A percentile compares a stretch with the other conserved stretches of the same genome.
These are phyloP conservation scores for Rhizoclosmatium globosum DNA, from an alignment of 192 early-diverging fungal species.

Conservation along the genomic window DNA sequence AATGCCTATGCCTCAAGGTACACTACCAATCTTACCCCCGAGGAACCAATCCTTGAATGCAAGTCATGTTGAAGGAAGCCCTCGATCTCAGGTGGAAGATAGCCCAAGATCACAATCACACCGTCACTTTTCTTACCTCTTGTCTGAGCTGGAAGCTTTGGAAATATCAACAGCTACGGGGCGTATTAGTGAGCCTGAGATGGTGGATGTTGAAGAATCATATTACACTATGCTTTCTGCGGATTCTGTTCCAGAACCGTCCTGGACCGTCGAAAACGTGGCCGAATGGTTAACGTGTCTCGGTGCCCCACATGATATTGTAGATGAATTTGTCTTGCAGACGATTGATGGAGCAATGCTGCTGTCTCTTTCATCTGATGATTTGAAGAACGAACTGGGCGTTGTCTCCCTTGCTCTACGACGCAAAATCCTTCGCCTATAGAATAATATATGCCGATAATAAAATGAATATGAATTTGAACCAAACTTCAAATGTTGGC, in stretches of 20 bases:
- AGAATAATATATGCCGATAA: too few species aligned
- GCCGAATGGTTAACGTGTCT: not conserved
- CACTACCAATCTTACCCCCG: too few species aligned
- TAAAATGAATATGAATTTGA: too few species aligned
- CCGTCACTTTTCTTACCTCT: too few species aligned
- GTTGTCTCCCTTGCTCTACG: not conserved
- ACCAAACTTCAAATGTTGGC: too few species aligned
- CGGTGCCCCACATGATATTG: not conserved
- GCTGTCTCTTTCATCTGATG: not conserved
- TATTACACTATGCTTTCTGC: not conserved
- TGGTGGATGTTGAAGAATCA: too few species aligned
- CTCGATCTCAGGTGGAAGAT: too few species aligned
- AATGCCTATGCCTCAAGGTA: not conserved
- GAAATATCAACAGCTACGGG: not conserved
- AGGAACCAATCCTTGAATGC: too few species aligned
- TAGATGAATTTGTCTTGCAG: not conserved
- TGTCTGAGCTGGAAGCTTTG: too few species aligned
- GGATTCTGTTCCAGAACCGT: not conserved
- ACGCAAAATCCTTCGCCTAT: not conserved
- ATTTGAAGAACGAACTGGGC: conserved; percentile 1
- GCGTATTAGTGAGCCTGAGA: not conserved
- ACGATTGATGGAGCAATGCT: conserved; percentile 12
- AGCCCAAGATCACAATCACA: too few species aligned
- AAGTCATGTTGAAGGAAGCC: not conserved
- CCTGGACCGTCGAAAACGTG: not conserved